Evolutionary conservation across 306 rosid species (phyloP).

Genomic region (Boehmeria nivea): DNA sequence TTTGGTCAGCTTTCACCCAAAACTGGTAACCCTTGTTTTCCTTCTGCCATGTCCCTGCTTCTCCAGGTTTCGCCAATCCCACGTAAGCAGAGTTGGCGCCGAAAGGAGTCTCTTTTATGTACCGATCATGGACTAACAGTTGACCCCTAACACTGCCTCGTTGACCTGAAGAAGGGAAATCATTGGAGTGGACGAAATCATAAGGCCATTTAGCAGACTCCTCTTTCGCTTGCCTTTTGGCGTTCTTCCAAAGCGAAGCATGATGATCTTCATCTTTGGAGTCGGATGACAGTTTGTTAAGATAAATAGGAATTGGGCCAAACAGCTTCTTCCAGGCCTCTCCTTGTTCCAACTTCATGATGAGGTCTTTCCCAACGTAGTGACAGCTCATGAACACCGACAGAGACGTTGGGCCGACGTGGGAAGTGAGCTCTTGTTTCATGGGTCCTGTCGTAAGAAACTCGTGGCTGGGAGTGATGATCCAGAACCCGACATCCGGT

Average conservation of each 20-base stretch:
- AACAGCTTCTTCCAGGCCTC: constrained; percentile 71
- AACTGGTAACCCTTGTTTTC: constrained; percentile 91
- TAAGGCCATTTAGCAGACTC: constrained; percentile 75
- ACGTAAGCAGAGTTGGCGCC: constrained; percentile 39
- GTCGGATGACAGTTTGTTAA: constrained; percentile 37
- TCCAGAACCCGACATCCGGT: constrained; percentile 41
- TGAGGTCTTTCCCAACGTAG: constrained; percentile 39
- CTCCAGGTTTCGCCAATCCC: constrained; percentile 67
- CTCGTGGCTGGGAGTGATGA: constrained; percentile 54
- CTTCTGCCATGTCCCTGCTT: constrained; percentile 65
- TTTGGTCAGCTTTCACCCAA: constrained; percentile 51
- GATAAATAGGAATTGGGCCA: constrained; percentile 49
- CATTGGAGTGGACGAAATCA: constrained; percentile 48
- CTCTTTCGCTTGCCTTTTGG: constrained; percentile 44
- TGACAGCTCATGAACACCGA: constrained; percentile 73
- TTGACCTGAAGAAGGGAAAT: constrained; percentile 34
- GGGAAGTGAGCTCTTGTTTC: constrained; percentile 66
- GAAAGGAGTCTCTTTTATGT: constrained; percentile 5
- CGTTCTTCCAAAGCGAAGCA: constrained; percentile 55
- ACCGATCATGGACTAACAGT: constrained; percentile 49
- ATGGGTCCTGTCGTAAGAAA: constrained; percentile 44
- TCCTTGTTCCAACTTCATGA: constrained; percentile 36
- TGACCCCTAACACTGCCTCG: constrained; percentile 51
- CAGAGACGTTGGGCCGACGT: constrained; percentile 47
- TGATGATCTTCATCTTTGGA: background rate